Conservation (phyloP, 177 flowering plant species). For the Vitis hybrid region DNA sequence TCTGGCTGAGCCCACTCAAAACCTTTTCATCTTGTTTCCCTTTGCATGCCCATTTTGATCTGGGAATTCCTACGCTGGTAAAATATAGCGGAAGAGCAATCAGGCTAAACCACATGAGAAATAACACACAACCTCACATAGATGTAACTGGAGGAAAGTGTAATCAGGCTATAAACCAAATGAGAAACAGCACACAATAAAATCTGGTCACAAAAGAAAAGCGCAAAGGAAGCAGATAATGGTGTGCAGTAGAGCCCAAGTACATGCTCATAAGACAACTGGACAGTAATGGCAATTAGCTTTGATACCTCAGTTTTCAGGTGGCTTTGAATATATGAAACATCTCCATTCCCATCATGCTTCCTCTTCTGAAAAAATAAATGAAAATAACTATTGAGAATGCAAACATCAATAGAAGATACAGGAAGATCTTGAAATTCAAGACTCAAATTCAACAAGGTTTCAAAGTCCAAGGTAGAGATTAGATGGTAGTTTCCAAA, state of each 20-base stretch:
- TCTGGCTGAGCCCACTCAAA: background rate
- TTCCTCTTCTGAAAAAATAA: conserved; percentile 54
- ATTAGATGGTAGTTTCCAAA: background rate
- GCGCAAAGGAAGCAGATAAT: too few species aligned
- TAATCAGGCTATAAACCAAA: background rate
- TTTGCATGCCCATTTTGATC: conserved; percentile 39
- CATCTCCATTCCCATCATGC: conserved; percentile 53
- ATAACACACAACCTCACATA: background rate
- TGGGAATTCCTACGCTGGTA: conserved; percentile 51
- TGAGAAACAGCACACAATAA: background rate
- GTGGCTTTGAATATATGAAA: conserved; percentile 44
- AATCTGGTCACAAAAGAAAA: too few species aligned
- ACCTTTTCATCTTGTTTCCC: conserved; percentile 37
- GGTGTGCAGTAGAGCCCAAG: too few species aligned
- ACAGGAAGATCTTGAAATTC: background rate
- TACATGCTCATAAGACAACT: background rate
- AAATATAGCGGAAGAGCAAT: background rate
- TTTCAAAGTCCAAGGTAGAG: too few species aligned
- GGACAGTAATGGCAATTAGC: background rate
- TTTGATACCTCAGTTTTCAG: conserved; percentile 58
- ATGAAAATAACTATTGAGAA: too few species aligned
- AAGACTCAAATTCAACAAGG: too few species aligned
- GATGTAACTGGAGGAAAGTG: background rate
- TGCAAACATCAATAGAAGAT: background rate
- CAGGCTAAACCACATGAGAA: background rate